These are phyloP conservation scores for Nemania serpens DNA, from an alignment of 2,329 filamentous ascomycete genomes.

Conservation along the genomic window DNA sequence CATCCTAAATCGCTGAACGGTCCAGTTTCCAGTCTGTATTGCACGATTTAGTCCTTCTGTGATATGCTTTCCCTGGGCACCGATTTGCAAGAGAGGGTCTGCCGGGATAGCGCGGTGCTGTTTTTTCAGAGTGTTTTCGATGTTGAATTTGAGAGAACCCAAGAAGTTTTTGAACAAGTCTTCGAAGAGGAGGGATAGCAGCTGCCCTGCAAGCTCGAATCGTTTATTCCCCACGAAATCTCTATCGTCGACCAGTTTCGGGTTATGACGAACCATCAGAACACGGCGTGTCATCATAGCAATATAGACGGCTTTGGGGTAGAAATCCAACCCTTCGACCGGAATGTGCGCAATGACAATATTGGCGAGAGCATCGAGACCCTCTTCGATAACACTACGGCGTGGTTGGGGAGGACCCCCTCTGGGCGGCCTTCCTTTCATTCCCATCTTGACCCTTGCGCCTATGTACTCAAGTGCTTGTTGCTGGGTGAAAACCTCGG, in stretches of 20 bases:
- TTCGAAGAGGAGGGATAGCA: constrained; percentile 92
- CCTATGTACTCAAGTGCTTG: constrained; percentile 95
- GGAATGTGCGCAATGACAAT: constrained; percentile 95
- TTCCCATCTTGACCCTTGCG: constrained; percentile 82
- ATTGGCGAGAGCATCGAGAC: constrained; percentile 87
- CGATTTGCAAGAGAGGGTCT: constrained; percentile 83
- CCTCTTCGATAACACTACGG: constrained; percentile 86
- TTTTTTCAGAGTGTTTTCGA: constrained; percentile 95
- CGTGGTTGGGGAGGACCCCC: constrained; percentile 58
- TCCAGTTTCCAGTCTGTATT: constrained; percentile 98
- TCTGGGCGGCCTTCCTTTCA: constrained; percentile 59
- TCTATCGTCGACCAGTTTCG: constrained; percentile 88
- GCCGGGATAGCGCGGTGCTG: constrained; percentile 86
- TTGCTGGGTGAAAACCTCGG: constrained; percentile 87
- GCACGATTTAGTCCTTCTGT: constrained; percentile 93
- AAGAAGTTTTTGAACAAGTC: constrained; percentile 98
- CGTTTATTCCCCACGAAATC: constrained; percentile 99
- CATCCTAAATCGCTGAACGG: constrained; percentile 97
- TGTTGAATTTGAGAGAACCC: constrained; percentile 84
- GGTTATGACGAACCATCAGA: constrained; percentile 89
- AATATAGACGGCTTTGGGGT: constrained; percentile 95
- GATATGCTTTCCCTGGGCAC: constrained; percentile 83
- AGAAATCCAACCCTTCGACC: constrained; percentile 88
- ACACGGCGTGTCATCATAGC: constrained; percentile 98
- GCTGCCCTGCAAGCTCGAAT: constrained; percentile 90